Evolutionary conservation across 1,284 basidiomycete genomes (phyloP), one percentile per base, ranked within the genome.

Genomic region (Cutaneotrichosporon cutaneum): DNA sequence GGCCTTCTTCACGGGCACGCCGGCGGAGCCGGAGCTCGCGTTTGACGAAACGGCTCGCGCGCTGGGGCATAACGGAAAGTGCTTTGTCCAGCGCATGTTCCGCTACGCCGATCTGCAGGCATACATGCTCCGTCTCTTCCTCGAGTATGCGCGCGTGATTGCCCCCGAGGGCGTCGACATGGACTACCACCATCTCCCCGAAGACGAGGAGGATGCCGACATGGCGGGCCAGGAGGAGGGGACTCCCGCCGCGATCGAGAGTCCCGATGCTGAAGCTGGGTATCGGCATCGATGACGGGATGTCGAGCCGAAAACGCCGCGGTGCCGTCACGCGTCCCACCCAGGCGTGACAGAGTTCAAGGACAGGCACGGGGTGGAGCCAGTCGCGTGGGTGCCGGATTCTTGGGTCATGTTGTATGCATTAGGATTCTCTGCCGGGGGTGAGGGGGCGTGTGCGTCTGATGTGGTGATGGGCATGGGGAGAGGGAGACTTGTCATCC

Each of bases 31-130:
- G 9, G 72, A 72, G 11, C 63, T 73, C 14, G 76, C 68, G 2
- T 79, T 80, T 57, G 79, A 81, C 62, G 75, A 76, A 57, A 77
- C 77, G 11, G 79, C 77, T 1, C 69, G 75, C 48, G 76, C 75
- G 3, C 62, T 81, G 3, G 79, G 74, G 3, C 58, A 65, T 39
- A 80, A 79, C 61, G 79, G 79, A 22, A 70, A 78, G 73, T 78
- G 77, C 62, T 78, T 78, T 56, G 75, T 74, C 14, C 62, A 76
- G 56, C 68, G 76, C 32, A 79, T 79, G 75, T 78, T 76, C 67
- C 62, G 77, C 26, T 68, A 76, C 35, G 70, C 73, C 42, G 77
- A 79, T 69, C 56, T 79, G 33, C 80, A 82, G 69, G 81, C 80
- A 50, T 82, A 81, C 69, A 78, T 80, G 75, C 68, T 77, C 47